Evolutionary conservation across 2,329 filamentous ascomycete species (phyloP).

Genomic region (Colletotrichum abscissum): DNA sequence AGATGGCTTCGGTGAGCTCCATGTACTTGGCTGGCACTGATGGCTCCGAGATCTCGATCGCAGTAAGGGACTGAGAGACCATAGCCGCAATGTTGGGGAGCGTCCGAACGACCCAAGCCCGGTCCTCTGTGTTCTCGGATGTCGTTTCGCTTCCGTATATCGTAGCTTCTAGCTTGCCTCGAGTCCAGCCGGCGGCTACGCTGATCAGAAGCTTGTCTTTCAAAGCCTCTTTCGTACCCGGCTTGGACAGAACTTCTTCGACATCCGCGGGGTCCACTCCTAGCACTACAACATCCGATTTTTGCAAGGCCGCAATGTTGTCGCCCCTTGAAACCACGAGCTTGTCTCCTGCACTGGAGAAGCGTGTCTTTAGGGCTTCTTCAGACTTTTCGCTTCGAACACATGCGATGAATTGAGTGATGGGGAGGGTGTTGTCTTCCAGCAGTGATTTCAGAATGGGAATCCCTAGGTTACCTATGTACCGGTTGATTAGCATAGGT

Average conservation of each 20-base stretch:
- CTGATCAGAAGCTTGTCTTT: slow-evolving; percentile 60
- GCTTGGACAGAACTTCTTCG: slow-evolving; percentile 47
- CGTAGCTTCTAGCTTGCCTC: slow-evolving; percentile 49
- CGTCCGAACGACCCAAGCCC: slow-evolving; percentile 44
- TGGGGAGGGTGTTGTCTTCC: slow-evolving; percentile 35
- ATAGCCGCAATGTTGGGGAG: slow-evolving; percentile 49
- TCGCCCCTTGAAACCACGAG: slow-evolving; percentile 45
- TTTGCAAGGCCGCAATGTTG: slow-evolving; percentile 46
- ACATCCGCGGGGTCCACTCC: slow-evolving; percentile 59
- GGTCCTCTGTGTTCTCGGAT: slow-evolving; percentile 21
- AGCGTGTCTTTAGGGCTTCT: slow-evolving; percentile 37
- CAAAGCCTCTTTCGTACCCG: slow-evolving; percentile 51
- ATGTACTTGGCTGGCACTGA: slow-evolving; percentile 37
- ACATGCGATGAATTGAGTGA: slow-evolving; percentile 42
- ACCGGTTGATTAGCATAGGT: neutral
- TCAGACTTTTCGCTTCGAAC: slow-evolving; percentile 44
- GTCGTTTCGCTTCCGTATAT: slow-evolving; percentile 45
- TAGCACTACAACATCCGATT: slow-evolving; percentile 56
- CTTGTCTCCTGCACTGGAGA: slow-evolving; percentile 30
- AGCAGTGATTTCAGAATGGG: slow-evolving; percentile 43
- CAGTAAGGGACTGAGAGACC: slow-evolving; percentile 46
- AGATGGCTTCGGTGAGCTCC: slow-evolving; percentile 56
- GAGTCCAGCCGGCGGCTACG: slow-evolving; percentile 61
- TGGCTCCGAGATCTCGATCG: slow-evolving; percentile 44
- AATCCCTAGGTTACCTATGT: slow-evolving; percentile 46